Evolutionary conservation across 2,329 filamentous ascomycete species (phyloP).

Genomic region (Leptographium radiaticola): DNA sequence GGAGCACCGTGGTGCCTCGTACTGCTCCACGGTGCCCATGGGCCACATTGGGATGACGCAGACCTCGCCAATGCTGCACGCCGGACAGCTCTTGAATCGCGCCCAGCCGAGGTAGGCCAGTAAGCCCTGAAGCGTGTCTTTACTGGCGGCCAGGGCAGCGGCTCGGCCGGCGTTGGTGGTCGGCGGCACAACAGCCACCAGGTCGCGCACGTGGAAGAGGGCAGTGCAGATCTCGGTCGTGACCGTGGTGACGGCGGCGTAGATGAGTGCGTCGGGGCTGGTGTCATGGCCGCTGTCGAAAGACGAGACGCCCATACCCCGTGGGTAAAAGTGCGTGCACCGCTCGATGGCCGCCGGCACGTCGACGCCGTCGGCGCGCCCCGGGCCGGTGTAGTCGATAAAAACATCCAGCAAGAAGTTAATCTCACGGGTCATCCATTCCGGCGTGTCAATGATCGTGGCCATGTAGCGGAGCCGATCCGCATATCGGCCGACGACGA

Average conservation of each 20-base stretch:
- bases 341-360: neutral
- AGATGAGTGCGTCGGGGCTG: neutral
- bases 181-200: neutral
- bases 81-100: neutral
- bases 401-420: neutral
- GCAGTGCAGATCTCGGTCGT: neutral
- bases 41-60: neutral
- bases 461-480: neutral
- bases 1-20: neutral
- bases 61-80: neutral
- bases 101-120: slow-evolving; percentile 6
- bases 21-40: neutral
- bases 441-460: neutral
- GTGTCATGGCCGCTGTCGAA: neutral
- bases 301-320: neutral
- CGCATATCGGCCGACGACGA: slow-evolving; percentile 1
- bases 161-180: too few relatives aligned
- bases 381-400: neutral
- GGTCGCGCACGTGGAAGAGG: neutral
- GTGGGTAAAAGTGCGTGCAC: slow-evolving; percentile 1
- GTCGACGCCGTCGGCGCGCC: neutral
- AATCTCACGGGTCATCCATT: neutral
- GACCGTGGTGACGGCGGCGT: slow-evolving; percentile 3
- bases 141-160: neutral
- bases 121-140: neutral